These are phyloP conservation scores for Cercis canadensis DNA, from an alignment of 306 rosid species.

Conservation along the genomic window DNA sequence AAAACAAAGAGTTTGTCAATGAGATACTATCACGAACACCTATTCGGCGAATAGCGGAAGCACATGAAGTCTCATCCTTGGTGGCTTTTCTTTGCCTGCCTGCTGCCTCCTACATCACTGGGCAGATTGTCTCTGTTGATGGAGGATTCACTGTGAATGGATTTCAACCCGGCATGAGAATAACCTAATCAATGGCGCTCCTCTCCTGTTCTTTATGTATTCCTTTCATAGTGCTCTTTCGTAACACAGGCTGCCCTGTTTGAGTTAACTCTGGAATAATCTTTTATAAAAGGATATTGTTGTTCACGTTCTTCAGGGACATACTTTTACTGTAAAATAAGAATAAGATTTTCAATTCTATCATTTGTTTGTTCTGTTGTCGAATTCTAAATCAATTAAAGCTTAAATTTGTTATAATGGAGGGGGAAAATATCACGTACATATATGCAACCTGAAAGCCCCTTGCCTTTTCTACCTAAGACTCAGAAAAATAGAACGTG, in stretches of 20 bases:
- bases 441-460: not conserved
- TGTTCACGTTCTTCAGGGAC: not conserved
- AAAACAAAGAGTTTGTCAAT: constrained; percentile 18
- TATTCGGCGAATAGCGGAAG: constrained; percentile 66
- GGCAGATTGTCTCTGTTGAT: constrained; percentile 76
- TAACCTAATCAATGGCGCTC: constrained; percentile 28
- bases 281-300: constrained; percentile 3
- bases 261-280: not conserved
- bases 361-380: too few relatives aligned
- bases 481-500: too few relatives aligned
- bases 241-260: not conserved
- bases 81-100: constrained; percentile 87
- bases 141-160: constrained; percentile 78
- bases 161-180: constrained; percentile 52
- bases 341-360: too few relatives aligned
- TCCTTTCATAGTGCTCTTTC: too few relatives aligned
- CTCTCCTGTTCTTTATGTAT: too few relatives aligned
- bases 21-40: constrained; percentile 62
- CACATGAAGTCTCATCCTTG: constrained; percentile 82
- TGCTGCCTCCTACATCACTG: constrained; percentile 86
- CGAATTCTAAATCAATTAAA: not conserved
- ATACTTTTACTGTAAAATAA: too few relatives aligned
- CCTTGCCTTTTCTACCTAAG: too few relatives aligned
- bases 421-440: too few relatives aligned
- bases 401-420: too few relatives aligned